Evolutionary conservation across 345 rosid species (phyloP).

Genomic region (Ceriops decandra): DNA sequence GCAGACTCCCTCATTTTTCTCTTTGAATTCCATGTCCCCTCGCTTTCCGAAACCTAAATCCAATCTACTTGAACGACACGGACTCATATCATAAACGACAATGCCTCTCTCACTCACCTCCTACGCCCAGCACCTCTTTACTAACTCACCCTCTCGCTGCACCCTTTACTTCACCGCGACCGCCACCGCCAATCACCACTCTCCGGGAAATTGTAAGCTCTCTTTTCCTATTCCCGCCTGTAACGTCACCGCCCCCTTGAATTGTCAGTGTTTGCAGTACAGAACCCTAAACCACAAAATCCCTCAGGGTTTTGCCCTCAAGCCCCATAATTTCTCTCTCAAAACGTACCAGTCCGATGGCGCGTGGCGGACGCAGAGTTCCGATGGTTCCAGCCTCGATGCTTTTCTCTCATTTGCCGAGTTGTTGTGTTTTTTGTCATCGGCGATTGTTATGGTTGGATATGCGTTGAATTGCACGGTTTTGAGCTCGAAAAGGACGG

Average conservation of each 20-base stretch:
- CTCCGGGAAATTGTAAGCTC: conserved; percentile 19
- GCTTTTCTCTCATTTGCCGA: conserved; percentile 53
- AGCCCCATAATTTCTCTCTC: neutral
- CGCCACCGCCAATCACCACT: neutral
- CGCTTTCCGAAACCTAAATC: neutral
- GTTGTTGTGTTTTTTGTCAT: conserved; percentile 49
- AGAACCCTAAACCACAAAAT: conserved; percentile 7
- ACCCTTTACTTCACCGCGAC: conserved; percentile 29
- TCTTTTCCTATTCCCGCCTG: conserved; percentile 28
- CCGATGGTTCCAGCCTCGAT: conserved; percentile 37
- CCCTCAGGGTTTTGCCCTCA: conserved; percentile 1
- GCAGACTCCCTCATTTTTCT: neutral
- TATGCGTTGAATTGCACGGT: conserved; percentile 46
- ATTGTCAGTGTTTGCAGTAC: conserved; percentile 13
- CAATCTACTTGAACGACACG: neutral
- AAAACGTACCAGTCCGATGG: conserved; percentile 18
- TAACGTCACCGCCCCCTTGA: conserved; percentile 13
- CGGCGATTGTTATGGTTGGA: conserved; percentile 46
- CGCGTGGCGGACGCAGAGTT: neutral
- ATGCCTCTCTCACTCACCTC: conserved; percentile 32
- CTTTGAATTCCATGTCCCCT: neutral
- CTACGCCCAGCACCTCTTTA: conserved; percentile 32
- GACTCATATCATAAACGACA: neutral
- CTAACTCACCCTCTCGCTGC: conserved; percentile 32
- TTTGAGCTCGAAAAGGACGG: conserved; percentile 27